Percentiles rank a stretch among this genome's conserved stretches.
phyloP scores from a whole-genome alignment of 75 land plant species.

The Cryptomeria japonica region DNA sequence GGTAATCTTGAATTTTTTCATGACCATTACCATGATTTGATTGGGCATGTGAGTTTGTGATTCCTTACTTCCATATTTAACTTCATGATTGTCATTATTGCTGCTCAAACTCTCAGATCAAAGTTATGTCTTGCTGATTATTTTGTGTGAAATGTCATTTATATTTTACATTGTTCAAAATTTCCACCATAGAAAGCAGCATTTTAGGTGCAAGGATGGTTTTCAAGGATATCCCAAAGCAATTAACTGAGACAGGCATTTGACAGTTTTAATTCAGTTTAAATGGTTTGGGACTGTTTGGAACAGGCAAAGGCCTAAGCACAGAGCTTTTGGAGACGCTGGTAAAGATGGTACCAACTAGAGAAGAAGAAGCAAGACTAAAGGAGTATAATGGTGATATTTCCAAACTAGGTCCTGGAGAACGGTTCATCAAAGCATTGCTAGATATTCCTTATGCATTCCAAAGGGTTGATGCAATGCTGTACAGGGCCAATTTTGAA shows the following conservation, averaged over 20 bases:
- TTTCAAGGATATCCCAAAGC: neutral
- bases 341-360: constrained; percentile 70
- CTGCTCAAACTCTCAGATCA: neutral
- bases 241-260: neutral
- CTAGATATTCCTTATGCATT: constrained; percentile 69
- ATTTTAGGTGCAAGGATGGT: neutral
- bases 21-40: neutral
- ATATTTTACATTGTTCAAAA: neutral
- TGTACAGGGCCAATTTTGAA: constrained; percentile 57
- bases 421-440: constrained; percentile 53
- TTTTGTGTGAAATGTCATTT: neutral
- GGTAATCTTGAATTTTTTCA: neutral
- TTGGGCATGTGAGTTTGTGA: neutral
- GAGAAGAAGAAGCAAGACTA: constrained; percentile 58
- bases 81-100: neutral
- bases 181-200: neutral
- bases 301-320: constrained; percentile 28
- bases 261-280: neutral
- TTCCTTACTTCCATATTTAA: neutral
- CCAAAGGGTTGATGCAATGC: constrained; percentile 71
- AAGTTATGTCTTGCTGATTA: neutral
- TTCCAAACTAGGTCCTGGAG: constrained; percentile 59
- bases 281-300: neutral
- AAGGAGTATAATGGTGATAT: constrained; percentile 50
- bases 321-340: constrained; percentile 45